Evolutionary conservation across 768 basidiomycete genomes (phyloP), one percentile per base, ranked within the genome.

Genomic region (Paxillus ammoniavirescens): DNA sequence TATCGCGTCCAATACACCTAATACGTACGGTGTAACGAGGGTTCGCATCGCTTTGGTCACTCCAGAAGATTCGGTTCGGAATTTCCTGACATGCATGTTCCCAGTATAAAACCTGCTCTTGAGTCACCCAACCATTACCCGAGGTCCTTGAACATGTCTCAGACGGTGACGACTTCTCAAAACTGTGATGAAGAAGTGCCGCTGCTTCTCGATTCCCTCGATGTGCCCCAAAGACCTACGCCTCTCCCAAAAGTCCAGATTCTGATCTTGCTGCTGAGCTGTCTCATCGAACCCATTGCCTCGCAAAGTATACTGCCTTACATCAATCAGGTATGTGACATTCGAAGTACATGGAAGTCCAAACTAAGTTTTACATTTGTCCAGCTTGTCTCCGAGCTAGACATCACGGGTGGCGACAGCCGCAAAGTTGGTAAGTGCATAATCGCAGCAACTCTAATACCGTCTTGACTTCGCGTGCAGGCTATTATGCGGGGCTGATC

Each of bases 401-500:
- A 59, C 5, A 64, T 68, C 12, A 66, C 58, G 1, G 43, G 57
- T 3, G 67, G 69, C 3, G 63, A 70, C 50, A 46, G 55, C 35
- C 59, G 60, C 28, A 65, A 59, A 45, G 57, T 67, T n/a, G 60
- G 60, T 33, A 83, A 58, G 82, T 87, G 56, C 77, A 23, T 2
- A 21, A 5, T 76, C 9, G 73, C 10, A 7, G 5, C 42, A 18
- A 21, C 42, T 35, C 10, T 14, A 12, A 10, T 31, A 10, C 31
- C 31, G 31, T 18, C 5, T 18, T 43, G 6, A 43, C 10, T 1
- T 35, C 13, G 13, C 14, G 12, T 9, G 82, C 87, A 12, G 87
- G 86, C 28, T 85, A 87, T 64, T 88, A 88, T 64, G 86, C 86
- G 41, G 88, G 87, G 6, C 56, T 88, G 13, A 76, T 91, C 75